phyloP scores from a whole-genome alignment of 257 asterid species.

The Penstemon eatonii region DNA sequence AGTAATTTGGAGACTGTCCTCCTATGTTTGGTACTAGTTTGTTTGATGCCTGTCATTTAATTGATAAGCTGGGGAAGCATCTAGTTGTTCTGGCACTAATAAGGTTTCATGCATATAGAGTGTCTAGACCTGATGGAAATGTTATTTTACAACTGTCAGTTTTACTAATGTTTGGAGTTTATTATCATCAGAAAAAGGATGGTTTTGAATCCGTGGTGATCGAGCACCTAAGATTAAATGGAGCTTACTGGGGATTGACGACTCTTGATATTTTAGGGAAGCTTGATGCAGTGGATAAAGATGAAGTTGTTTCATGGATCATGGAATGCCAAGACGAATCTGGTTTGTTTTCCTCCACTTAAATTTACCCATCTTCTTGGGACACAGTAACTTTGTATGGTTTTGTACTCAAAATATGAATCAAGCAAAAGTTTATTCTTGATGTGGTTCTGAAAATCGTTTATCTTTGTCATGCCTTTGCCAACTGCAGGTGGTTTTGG shows the following conservation, averaged over 20 bases:
- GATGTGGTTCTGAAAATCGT: constrained; percentile 7
- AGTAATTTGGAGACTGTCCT: too few relatives aligned
- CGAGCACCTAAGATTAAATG: constrained; percentile 89
- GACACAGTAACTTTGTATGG: not conserved
- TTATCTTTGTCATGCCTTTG: constrained; percentile 4
- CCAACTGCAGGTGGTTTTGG: constrained; percentile 79
- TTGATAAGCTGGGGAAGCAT: not conserved
- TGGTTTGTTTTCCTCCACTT: constrained; percentile 50
- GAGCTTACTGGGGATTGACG: constrained; percentile 97
- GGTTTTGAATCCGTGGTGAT: constrained; percentile 75
- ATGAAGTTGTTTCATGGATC: constrained; percentile 80
- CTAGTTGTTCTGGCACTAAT: not conserved
- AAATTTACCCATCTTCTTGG: not conserved
- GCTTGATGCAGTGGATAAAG: constrained; percentile 71
- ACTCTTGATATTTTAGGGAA: constrained; percentile 80
- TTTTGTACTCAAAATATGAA: not conserved
- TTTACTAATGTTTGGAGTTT: not conserved
- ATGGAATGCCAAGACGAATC: constrained; percentile 93
- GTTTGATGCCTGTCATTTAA: not conserved
- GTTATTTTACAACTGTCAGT: not conserved
- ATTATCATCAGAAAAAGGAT: constrained; percentile 60
- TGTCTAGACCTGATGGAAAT: not conserved
- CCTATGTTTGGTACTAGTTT: too few relatives aligned
- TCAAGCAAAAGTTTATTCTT: constrained; percentile 10
- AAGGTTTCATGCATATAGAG: not conserved